Evolutionary conservation across 225 moss, liverwort and hornwort genomes (phyloP), one percentile per base, ranked within the genome.

Genomic region (Marchantia paleacea): DNA sequence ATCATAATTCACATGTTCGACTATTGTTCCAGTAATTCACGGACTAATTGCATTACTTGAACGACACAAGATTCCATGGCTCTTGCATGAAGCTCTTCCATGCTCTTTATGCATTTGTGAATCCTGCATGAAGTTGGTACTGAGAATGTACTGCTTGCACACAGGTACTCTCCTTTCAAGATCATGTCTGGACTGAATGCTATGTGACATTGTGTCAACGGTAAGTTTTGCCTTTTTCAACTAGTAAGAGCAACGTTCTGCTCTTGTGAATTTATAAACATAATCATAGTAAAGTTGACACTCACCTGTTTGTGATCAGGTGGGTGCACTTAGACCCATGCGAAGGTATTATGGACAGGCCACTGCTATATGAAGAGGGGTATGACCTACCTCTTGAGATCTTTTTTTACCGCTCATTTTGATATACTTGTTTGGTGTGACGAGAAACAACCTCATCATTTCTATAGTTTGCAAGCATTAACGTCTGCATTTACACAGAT

Each of bases 111-210:
- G 49, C 48, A 18, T 12, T 1, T 19, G 12, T 65, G 49, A 52
- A 73, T 73, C 52, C 52, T 25, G 7, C 54, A 14, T 54, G 20
- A 29, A 29, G 28, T 55, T 74, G 24, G 25, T 24, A n/a, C 25
- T 75, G 14, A 75, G 55, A 18, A 39, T 60, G 12, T 22, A 10
- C 15, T 30, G 12, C 7, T 7, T 69, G 28, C 39, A 30, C 83
- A 60, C 77, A 86, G 84, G 50, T 82, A 47, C 69, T 88, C 6
- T 85, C 88, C 79, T 86, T 92, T 50, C 83, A 69, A 4, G 92
- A 95, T 77, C 95, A 93, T 75, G 82, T 93, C 55, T 93, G 92
- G 93, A 93, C 95, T 18, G 91, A 91, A 79, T 95, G 89, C 70
- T 93, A 87, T 80, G 89, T 85, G 26, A 51, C 87, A 6, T 19